Conservation (phyloP, 129 eudicot genomes). For the Flaveria ramosissima region DNA sequence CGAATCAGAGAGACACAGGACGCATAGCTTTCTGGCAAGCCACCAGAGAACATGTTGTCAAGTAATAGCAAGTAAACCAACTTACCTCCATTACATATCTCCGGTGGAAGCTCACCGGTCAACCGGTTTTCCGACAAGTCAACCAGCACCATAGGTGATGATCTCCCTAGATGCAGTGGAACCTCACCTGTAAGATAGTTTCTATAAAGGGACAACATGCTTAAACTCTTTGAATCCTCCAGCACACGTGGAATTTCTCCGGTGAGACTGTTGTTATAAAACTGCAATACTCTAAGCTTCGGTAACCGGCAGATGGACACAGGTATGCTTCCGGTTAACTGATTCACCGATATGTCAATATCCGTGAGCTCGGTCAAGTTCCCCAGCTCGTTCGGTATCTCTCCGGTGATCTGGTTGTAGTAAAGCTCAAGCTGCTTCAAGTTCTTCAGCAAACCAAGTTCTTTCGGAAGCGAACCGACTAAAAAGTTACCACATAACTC, state of each 20-base stretch:
- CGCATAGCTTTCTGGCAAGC: conserved; percentile 54
- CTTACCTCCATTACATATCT: conserved; percentile 68
- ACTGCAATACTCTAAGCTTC: conserved; percentile 55
- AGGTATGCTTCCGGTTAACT: conserved; percentile 58
- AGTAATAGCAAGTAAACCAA: conserved; percentile 62
- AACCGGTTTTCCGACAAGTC: conserved; percentile 79
- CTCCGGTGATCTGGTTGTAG: conserved; percentile 65
- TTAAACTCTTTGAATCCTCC: conserved; percentile 56
- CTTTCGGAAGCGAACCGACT: conserved; percentile 58
- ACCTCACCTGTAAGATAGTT: conserved; percentile 70
- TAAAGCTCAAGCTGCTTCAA: conserved; percentile 67
- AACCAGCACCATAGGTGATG: conserved; percentile 46
- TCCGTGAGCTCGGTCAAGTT: conserved; percentile 63
- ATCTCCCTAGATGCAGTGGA: conserved; percentile 65
- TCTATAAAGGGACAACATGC: conserved; percentile 59
- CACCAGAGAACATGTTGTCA: conserved; percentile 64
- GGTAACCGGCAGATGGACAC: conserved; percentile 70
- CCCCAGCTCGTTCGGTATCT: conserved; percentile 72
- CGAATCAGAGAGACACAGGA: conserved; percentile 63
- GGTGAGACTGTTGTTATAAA: conserved; percentile 77
- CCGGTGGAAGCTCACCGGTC: conserved; percentile 62
- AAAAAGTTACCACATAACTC: conserved; percentile 70
- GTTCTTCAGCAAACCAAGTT: conserved; percentile 58
- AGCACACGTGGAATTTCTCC: conserved; percentile 65
- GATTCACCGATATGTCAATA: conserved; percentile 74